phyloP scores from a whole-genome alignment of 345 rosid species.

The Euphorbia lathyris region DNA sequence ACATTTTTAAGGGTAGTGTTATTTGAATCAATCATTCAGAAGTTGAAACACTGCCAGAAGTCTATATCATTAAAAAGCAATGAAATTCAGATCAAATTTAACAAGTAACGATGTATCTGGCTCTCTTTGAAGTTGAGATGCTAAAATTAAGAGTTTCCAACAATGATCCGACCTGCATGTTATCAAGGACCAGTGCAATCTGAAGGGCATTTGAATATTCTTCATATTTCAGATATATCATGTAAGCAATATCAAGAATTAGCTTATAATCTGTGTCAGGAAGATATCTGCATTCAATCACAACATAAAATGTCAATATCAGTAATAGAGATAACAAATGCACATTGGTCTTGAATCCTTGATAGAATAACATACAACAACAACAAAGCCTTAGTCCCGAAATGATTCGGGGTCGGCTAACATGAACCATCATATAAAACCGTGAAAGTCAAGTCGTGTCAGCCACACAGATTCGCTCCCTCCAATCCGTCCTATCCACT shows the following conservation, averaged over 20 bases:
- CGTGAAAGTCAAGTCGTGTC: too few species aligned
- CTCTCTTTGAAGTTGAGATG: not conserved
- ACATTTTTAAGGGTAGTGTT: not conserved
- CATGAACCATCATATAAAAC: too few species aligned
- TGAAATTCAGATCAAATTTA: not conserved
- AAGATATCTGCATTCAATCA: conserved; percentile 56
- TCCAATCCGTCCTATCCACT: too few species aligned
- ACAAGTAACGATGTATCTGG: not conserved
- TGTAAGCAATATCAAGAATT: conserved; percentile 70
- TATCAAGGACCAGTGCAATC: conserved; percentile 77
- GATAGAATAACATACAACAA: too few species aligned
- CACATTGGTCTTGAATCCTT: not conserved
- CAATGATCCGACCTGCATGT: conserved; percentile 59
- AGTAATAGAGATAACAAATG: not conserved
- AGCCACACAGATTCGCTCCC: too few species aligned
- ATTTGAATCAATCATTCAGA: not conserved
- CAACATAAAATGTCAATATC: conserved; percentile 17
- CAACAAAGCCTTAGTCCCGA: too few species aligned
- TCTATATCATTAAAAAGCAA: not conserved
- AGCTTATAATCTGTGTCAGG: conserved; percentile 87
- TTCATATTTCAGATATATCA: conserved; percentile 68
- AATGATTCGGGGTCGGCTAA: too few species aligned
- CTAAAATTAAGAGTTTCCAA: not conserved
- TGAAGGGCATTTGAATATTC: conserved; percentile 78
- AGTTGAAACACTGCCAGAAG: conserved; percentile 1